Evolutionary conservation across 495 filamentous ascomycete species (phyloP).

Genomic region (Friedmanniomyces simplex): DNA sequence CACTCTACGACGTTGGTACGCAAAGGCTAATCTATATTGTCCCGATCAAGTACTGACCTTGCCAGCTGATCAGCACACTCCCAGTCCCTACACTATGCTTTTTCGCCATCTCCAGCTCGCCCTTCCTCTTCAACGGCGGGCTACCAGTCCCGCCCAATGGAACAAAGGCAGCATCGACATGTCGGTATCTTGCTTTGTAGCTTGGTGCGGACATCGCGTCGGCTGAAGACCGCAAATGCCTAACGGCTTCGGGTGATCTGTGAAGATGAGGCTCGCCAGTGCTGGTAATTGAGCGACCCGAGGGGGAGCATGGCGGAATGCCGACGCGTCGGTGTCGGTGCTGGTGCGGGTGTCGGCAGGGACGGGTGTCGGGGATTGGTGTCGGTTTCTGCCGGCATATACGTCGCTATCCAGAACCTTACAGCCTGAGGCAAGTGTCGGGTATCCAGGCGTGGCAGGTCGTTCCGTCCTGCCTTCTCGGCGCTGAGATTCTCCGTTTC

Average conservation of each 20-base stretch:
- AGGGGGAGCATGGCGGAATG: too few species aligned
- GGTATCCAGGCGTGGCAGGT: not conserved
- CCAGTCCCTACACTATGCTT: conserved; percentile 54
- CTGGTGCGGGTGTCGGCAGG: conserved; percentile 89
- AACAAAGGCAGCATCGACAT: too few species aligned
- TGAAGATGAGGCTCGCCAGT: too few species aligned
- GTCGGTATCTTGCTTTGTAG: too few species aligned
- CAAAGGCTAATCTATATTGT: conserved; percentile 17
- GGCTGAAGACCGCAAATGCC: too few species aligned
- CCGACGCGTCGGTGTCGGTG: too few species aligned
- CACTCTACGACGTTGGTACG: conserved; percentile 35
- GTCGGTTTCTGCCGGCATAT: not conserved
- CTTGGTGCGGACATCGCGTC: too few species aligned
- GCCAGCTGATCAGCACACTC: conserved; percentile 62
- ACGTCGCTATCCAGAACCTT: too few species aligned
- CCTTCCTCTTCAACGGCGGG: conserved; percentile 57
- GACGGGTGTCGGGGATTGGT: conserved; percentile 37
- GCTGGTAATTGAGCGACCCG: too few species aligned
- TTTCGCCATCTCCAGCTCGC: conserved; percentile 58
- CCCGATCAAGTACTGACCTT: conserved; percentile 40
- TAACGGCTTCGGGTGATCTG: too few species aligned
- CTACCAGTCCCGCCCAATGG: conserved; percentile 67
- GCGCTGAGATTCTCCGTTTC: not conserved
- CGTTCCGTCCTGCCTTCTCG: not conserved
- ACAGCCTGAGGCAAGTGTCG: not conserved